Conservation (phyloP, 148 eudicot species). For the Rhododendron ovatum region DNA sequence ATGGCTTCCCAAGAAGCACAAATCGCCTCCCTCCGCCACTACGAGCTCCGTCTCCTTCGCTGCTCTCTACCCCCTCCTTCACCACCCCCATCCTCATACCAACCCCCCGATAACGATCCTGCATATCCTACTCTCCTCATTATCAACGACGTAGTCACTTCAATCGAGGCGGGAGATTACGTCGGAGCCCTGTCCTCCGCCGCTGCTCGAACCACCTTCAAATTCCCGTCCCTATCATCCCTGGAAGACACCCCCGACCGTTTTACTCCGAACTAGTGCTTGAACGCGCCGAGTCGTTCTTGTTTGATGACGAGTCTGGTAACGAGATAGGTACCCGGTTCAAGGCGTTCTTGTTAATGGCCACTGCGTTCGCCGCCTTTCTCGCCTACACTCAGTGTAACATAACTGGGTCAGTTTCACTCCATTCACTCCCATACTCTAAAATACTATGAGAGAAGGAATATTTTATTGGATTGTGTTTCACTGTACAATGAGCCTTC, state of each 20-base stretch:
- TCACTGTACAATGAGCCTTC: too few species aligned
- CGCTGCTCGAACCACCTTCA: constrained; percentile 35
- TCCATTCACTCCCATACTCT: not conserved
- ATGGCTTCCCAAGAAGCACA: constrained; percentile 18
- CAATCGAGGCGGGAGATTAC: constrained; percentile 62
- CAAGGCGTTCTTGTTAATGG: constrained; percentile 40
- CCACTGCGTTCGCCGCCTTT: constrained; percentile 47
- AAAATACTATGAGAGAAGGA: too few species aligned
- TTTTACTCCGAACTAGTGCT: constrained; percentile 48
- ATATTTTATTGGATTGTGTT: too few species aligned
- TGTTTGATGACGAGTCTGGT: constrained; percentile 13
- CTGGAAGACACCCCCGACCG: constrained; percentile 24
- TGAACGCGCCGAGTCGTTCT: constrained; percentile 26
- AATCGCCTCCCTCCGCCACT: constrained; percentile 26
- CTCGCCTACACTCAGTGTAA: constrained; percentile 74
- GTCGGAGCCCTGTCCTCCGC: constrained; percentile 58
- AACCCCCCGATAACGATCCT: too few species aligned
- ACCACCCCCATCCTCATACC: not conserved
- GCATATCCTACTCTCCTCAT: constrained; percentile 1
- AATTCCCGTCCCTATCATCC: not conserved
- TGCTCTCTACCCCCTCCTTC: constrained; percentile 53
- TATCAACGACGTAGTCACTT: constrained; percentile 33
- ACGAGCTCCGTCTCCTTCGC: constrained; percentile 90
- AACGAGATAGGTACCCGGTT: constrained; percentile 19
- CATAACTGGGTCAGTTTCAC: constrained; percentile 57